These are phyloP conservation scores for Coemansia sp. DNA, from an alignment of 192 early-diverging fungal genomes.

Conservation along the genomic window DNA sequence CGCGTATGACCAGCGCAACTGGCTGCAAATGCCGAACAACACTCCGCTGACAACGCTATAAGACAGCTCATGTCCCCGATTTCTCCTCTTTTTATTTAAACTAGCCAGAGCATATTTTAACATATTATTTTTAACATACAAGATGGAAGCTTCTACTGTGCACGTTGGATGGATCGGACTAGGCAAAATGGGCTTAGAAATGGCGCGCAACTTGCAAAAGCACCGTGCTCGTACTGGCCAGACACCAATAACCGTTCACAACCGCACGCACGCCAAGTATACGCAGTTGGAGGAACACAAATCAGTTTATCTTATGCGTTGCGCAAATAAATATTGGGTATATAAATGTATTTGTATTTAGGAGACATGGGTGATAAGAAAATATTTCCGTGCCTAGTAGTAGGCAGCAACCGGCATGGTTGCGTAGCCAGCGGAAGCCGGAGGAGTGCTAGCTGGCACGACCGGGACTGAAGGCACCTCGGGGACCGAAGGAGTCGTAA, in stretches of 20 bases:
- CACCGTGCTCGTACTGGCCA: constrained; percentile 42
- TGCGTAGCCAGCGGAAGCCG: constrained; percentile 9
- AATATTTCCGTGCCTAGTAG: neutral
- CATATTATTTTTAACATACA: neutral
- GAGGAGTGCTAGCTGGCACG: constrained; percentile 17
- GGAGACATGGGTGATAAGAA: neutral
- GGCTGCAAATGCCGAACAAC: constrained; percentile 58
- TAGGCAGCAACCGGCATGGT: constrained; percentile 14
- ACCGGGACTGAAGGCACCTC: constrained; percentile 4
- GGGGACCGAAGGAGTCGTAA: neutral
- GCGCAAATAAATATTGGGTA: constrained; percentile 17
- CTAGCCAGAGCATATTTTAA: neutral
- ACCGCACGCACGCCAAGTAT: constrained; percentile 58
- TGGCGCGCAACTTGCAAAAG: constrained; percentile 63
- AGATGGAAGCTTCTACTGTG: neutral
- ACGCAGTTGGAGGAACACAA: no score
- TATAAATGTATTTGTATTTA: neutral
- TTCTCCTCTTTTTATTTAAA: neutral
- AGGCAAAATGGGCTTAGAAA: constrained; percentile 63
- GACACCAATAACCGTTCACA: constrained; percentile 57
- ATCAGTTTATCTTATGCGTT: neutral
- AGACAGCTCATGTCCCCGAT: neutral
- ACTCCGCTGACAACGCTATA: constrained; percentile 29
- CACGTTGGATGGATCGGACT: constrained; percentile 64
- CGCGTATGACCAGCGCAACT: constrained; percentile 76